Evolutionary conservation across 148 eudicot genomes (phyloP).

Genomic region (Arbutus unedo): DNA sequence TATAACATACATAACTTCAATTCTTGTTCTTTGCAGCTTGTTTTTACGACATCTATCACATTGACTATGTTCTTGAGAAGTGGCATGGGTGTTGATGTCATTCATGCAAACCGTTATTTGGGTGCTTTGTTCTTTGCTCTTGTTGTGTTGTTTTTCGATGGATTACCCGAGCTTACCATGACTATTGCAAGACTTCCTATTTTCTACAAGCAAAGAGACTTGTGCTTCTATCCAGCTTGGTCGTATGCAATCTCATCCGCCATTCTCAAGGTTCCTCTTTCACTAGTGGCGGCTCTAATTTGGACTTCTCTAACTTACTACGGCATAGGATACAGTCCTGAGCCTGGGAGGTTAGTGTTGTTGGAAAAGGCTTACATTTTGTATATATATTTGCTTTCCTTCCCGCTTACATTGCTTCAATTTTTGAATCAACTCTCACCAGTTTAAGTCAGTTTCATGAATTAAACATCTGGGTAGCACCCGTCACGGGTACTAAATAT

Average conservation of each 20-base stretch:
- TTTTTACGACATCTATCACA: constrained; percentile 43
- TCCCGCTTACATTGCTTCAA: neutral
- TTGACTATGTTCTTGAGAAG: constrained; percentile 68
- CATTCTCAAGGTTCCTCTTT: constrained; percentile 70
- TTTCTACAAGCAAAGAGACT: constrained; percentile 81
- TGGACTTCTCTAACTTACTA: constrained; percentile 80
- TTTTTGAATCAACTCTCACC: neutral
- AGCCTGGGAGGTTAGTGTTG: constrained; percentile 59
- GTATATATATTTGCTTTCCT: neutral
- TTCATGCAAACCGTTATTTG: constrained; percentile 54
- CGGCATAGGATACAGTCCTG: constrained; percentile 72
- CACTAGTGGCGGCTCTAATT: constrained; percentile 49
- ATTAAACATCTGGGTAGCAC: neutral
- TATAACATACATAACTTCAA: neutral
- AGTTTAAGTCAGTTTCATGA: neutral
- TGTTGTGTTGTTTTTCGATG: constrained; percentile 56
- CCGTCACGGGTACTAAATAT: neutral
- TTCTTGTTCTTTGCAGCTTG: constrained; percentile 43
- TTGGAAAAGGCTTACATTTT: neutral
- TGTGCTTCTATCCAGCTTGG: constrained; percentile 85
- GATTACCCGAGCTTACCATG: constrained; percentile 65
- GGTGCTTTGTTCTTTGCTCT: constrained; percentile 67
- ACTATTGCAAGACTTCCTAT: constrained; percentile 67
- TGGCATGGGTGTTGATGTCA: constrained; percentile 45
- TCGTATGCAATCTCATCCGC: constrained; percentile 81